Base-by-base conservation (phyloP, 805 yeast genomes). In the Candida railenensis region DNA sequence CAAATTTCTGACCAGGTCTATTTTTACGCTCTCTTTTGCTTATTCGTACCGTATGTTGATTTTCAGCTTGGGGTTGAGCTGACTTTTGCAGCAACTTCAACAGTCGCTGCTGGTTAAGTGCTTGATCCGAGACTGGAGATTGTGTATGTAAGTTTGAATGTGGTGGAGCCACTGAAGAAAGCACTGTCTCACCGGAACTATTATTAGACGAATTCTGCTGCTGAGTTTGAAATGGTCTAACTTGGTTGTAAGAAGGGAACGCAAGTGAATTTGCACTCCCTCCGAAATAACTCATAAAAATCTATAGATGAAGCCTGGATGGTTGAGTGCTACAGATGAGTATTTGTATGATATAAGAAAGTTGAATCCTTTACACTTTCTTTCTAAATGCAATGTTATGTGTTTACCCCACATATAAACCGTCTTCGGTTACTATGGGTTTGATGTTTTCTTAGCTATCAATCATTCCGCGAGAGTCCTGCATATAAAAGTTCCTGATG, bases 1-100 rank as follows among this genome's bases (percentile, higher is more conserved):
- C 85, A 49, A 77, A 78, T 53, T 72, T 75, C 52, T 75, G 81
- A 5, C 82, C 82, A 1, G 82, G 82, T 44, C 77, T 66, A 54
- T 76, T 77, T 18, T 62, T 63, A 19, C 73, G 62, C 42, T 63
- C 71, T 37, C 57, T 56, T 48, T 62, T 64, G 18, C 41, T 30
- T 45, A 20, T 34, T 28, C 11, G 22, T 14, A 15, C 18, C 14
- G 20, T 32, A 14, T 37, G 4, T n/a, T 15, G 4, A 34, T 5
- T 34, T 15, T 7, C 22, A 15, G 22, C 11, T 34, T 34, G 38
- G 7, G 36, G 15, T 14, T 8, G 15, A 15, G 8, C 36, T 14
- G 36, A 25, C 11, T 11, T 25, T 25, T 25, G 30, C 30, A 25
- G 30, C 30, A 25, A 25, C 30, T 25, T 25, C 30, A 25, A 5